Percentiles rank a stretch among this genome's conserved stretches.
Evolutionary conservation across 306 rosid genomes (phyloP).

Genomic region (Arachis stenosperma): DNA sequence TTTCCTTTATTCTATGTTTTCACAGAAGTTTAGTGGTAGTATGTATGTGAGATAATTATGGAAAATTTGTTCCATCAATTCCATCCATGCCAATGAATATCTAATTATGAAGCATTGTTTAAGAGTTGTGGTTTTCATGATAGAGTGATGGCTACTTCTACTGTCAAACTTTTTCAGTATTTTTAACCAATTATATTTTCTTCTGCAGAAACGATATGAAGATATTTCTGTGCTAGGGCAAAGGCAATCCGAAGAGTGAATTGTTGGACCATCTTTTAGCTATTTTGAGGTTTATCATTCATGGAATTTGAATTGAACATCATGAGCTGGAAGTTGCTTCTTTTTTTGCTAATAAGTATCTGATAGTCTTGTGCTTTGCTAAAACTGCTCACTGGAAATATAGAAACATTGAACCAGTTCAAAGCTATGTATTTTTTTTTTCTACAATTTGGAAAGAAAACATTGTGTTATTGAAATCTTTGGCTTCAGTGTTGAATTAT

Average conservation of each 20-base stretch:
- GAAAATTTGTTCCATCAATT: neutral
- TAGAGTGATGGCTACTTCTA: constrained; percentile 2
- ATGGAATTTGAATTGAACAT: constrained; percentile 45
- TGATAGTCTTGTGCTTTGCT: constrained; percentile 41
- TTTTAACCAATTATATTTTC: constrained; percentile 9
- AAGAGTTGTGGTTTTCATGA: constrained; percentile 7
- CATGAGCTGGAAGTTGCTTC: constrained; percentile 51
- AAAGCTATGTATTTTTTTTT: constrained; percentile 24
- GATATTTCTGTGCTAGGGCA: constrained; percentile 58
- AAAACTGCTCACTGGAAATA: constrained; percentile 26
- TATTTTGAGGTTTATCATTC: constrained; percentile 45
- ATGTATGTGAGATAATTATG: neutral
- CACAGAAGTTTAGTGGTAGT: neutral
- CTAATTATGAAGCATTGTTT: constrained; percentile 5
- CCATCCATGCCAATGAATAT: constrained; percentile 10
- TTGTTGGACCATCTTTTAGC: constrained; percentile 26
- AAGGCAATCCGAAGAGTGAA: constrained; percentile 49
- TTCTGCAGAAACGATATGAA: constrained; percentile 57
- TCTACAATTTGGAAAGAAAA: constrained; percentile 9
- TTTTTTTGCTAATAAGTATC: constrained; percentile 67
- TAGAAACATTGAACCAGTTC: constrained; percentile 29
- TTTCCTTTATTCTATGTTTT: constrained; percentile 1
- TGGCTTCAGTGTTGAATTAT: neutral
- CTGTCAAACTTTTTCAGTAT: neutral
- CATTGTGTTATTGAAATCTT: constrained; percentile 15